Evolutionary conservation across 345 rosid species (phyloP).

Genomic region (Conringia planisiliqua): DNA sequence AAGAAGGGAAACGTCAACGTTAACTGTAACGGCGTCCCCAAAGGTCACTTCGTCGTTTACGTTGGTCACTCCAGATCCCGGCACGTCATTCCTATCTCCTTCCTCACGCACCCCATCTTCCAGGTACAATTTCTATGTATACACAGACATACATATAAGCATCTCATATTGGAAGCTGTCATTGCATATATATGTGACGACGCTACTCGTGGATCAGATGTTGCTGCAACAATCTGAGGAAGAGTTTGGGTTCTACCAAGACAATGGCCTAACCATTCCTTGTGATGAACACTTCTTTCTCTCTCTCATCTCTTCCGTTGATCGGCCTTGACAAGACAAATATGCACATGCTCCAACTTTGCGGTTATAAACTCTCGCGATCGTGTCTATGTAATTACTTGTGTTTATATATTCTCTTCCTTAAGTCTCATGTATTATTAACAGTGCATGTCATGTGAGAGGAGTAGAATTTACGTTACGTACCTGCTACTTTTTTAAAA

Average conservation of each 20-base stretch:
- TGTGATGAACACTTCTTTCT: conserved; percentile 27
- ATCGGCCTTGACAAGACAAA: background rate
- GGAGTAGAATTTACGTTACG: conserved; percentile 13
- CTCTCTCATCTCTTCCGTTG: conserved; percentile 28
- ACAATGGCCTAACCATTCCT: conserved; percentile 29
- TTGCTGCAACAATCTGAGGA: conserved; percentile 30
- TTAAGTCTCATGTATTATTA: conserved; percentile 20
- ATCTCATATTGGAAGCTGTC: background rate
- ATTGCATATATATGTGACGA: background rate
- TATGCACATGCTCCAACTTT: background rate
- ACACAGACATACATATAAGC: background rate
- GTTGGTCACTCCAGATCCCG: conserved; percentile 77
- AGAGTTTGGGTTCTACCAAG: conserved; percentile 35
- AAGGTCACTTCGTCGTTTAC: conserved; percentile 85
- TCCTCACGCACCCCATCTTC: conserved; percentile 62
- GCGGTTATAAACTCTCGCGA: background rate
- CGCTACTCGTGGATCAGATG: conserved; percentile 8
- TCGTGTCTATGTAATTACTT: conserved; percentile 7
- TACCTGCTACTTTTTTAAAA: background rate
- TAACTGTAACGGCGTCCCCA: conserved; percentile 65
- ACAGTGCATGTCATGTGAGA: conserved; percentile 19
- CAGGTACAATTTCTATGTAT: conserved; percentile 26
- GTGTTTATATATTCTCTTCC: conserved; percentile 1
- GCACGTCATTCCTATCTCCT: conserved; percentile 69
- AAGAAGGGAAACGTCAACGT: conserved; percentile 38